Evolutionary conservation across 106 monocot species (phyloP).

Genomic region (Acorus gramineus): DNA sequence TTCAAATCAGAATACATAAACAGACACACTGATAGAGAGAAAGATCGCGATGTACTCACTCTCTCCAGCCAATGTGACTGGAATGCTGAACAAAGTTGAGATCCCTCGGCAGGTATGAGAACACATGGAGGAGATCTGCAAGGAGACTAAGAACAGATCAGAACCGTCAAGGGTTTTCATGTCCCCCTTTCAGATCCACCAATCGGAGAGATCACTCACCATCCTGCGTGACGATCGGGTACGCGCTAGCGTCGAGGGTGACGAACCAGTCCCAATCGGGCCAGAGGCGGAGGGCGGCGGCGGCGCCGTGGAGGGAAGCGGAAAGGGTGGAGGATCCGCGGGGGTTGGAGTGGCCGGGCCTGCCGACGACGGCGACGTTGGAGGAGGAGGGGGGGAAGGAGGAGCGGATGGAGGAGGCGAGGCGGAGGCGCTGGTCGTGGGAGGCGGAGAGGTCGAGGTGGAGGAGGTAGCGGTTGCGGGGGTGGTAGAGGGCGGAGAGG

Average conservation of each 20-base stretch:
- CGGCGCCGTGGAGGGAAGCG: constrained; percentile 54
- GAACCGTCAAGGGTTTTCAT: neutral
- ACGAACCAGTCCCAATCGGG: constrained; percentile 62
- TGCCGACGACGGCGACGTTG: constrained; percentile 55
- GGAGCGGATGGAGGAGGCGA: constrained; percentile 22
- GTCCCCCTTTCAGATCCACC: neutral
- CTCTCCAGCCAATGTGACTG: constrained; percentile 73
- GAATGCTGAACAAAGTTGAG: constrained; percentile 87
- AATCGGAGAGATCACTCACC: constrained; percentile 23
- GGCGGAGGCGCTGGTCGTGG: constrained; percentile 23
- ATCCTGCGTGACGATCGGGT: constrained; percentile 83
- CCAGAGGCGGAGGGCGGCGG: constrained; percentile 34
- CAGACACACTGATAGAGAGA: neutral
- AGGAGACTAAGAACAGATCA: constrained; percentile 9
- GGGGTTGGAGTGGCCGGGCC: constrained; percentile 39
- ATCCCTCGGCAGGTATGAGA: constrained; percentile 78
- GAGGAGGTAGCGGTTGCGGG: constrained; percentile 56
- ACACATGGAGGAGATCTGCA: constrained; percentile 96
- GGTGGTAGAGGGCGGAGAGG: constrained; percentile 53
- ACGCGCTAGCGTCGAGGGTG: constrained; percentile 56
- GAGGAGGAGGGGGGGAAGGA: constrained; percentile 15
- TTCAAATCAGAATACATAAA: neutral
- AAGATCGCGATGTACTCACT: constrained; percentile 31
- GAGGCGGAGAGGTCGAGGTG: constrained; percentile 50
- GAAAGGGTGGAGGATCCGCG: constrained; percentile 53